Base-by-base conservation (phyloP, 345 rosid species). In the Kandelia obovata region DNA sequence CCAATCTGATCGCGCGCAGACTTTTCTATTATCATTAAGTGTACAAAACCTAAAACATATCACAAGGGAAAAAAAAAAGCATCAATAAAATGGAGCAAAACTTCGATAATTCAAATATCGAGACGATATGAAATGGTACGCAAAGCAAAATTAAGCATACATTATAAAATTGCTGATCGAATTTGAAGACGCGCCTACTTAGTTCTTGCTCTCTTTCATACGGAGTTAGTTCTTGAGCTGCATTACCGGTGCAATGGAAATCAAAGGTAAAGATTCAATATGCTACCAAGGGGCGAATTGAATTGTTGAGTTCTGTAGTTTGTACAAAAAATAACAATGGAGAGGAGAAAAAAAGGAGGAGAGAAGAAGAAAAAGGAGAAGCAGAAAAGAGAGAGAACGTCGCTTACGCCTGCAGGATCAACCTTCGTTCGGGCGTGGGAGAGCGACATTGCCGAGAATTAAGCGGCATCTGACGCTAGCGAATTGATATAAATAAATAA, bases 391-490 rank as follows among this genome's bases (percentile, higher is more conserved):
- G 68, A 76, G 61, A 28, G 61, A 37, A 79, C 71, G 77, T 46
- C 71, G 74, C 58, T 82, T 67, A 72, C 58, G 71, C 67, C 71
- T 58, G 66, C 67, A 61, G 62, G 73, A 68, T 69, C 73, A 69
- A 59, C 55, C 47, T 68, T 68, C 39, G 56, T 70, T 58, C 75
- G 64, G 67, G 74, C 66, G 71, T 62, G 71, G 59, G 67, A 78
- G 70, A 74, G 72, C 71, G 75, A 77, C 82, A 71, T 80, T 72
- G 73, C 83, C 86, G 87, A 76, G 59, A 80, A 80, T 78, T 82
- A 77, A 78, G 89, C 86, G 75, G 74, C 83, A 78, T 76, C 80
- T 28, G 25, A 55, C 13, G 27, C 30, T 55, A 23, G 1, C 6
- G 0, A 2, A 8, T 21, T 9, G 27, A 8, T 1, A 35, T 9